Conservation (phyloP, 805 yeast genomes). For the Brettanomyces naardenensis region DNA sequence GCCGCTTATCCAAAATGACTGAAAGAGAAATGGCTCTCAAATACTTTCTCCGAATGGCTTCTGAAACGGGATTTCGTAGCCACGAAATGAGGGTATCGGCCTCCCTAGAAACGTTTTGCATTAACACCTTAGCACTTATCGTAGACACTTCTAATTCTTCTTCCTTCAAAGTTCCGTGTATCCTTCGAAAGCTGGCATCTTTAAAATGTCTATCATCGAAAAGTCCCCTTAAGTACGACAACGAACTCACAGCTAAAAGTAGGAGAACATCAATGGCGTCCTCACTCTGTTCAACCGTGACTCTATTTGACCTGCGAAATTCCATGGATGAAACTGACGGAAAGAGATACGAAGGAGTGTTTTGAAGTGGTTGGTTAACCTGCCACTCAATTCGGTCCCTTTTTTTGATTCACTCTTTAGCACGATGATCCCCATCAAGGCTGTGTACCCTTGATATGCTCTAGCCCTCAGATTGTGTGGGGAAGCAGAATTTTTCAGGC, state of each 20-base stretch:
- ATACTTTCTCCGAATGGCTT: not conserved
- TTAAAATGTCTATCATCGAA: slow-evolving; percentile 47
- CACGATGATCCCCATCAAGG: too few relatives aligned
- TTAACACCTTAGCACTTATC: too few relatives aligned
- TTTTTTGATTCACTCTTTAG: not conserved
- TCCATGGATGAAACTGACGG: too few relatives aligned
- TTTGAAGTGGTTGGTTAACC: not conserved
- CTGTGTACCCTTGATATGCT: too few relatives aligned
- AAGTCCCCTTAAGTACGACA: slow-evolving; percentile 48
- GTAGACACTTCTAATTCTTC: not conserved
- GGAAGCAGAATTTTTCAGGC: too few relatives aligned
- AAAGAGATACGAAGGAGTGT: not conserved
- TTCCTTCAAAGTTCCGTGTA: not conserved
- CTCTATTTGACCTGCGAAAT: too few relatives aligned
- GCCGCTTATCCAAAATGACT: not conserved
- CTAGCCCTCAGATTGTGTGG: too few relatives aligned
- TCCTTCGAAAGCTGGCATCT: slow-evolving; percentile 23
- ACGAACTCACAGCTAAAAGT: slow-evolving; percentile 47
- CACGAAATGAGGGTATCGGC: not conserved
- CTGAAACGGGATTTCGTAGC: not conserved
- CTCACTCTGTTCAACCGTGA: slow-evolving; percentile 20
- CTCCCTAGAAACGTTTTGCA: not conserved
- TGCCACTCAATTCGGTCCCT: not conserved
- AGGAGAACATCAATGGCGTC: slow-evolving; percentile 41
- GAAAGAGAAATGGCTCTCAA: not conserved